These are phyloP conservation scores for Botryotinia narcissicola DNA, from an alignment of 2,329 filamentous ascomycete genomes.

Conservation along the genomic window DNA sequence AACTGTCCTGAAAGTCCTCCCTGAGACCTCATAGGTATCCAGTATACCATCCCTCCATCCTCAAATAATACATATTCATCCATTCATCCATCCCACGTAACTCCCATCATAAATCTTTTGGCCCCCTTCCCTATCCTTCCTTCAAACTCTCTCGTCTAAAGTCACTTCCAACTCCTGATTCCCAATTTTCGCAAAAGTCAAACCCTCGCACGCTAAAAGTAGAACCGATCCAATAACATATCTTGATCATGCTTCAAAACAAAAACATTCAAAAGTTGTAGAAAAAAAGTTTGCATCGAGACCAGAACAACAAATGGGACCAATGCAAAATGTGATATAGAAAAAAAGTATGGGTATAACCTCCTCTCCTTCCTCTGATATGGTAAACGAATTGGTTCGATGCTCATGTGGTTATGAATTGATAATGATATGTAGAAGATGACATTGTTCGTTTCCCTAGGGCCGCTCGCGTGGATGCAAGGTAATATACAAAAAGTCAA, in stretches of 20 bases:
- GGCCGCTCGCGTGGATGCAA: not conserved
- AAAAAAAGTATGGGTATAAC: constrained; percentile 14
- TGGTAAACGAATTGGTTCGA: not conserved
- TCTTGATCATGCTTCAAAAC: not conserved
- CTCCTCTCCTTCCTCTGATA: constrained; percentile 7
- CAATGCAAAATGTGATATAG: constrained; percentile 7
- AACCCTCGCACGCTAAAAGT: constrained; percentile 3
- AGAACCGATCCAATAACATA: not conserved
- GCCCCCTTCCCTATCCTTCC: not conserved
- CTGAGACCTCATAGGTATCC: not conserved
- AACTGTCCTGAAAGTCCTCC: not conserved
- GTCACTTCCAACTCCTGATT: not conserved
- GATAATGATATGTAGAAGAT: not conserved
- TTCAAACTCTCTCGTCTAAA: not conserved
- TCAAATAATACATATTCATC: not conserved
- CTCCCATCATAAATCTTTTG: not conserved
- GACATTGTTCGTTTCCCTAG: not conserved
- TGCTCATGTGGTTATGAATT: not conserved
- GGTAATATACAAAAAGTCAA: constrained; percentile 13
- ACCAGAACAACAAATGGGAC: not conserved
- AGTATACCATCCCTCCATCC: not conserved
- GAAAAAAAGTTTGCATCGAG: not conserved
- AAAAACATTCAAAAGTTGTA: not conserved
- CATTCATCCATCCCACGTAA: not conserved
- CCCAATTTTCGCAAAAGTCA: not conserved